Percentiles rank a stretch among this genome's conserved stretches.
Evolutionary conservation across 1,284 basidiomycete species (phyloP).

Genomic region (Anthracocystis setariae): DNA sequence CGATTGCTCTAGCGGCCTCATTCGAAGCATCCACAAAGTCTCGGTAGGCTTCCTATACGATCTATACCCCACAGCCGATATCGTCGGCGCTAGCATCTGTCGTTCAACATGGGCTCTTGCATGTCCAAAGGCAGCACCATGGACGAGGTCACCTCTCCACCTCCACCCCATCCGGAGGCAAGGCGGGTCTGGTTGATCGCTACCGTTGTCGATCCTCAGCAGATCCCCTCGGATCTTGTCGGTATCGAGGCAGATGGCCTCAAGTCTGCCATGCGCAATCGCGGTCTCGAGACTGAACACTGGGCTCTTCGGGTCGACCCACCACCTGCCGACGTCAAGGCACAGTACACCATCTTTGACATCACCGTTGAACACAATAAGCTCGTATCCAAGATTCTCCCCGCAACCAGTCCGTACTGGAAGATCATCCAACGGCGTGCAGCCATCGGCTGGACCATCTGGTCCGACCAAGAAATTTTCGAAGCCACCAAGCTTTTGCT

Average conservation of each 20-base stretch:
- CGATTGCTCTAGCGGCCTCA: not conserved
- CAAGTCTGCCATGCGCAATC: conserved; percentile 44
- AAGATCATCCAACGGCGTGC: conserved; percentile 21
- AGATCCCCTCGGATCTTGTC: conserved; percentile 36
- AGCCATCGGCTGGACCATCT: conserved; percentile 43
- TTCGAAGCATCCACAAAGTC: not conserved
- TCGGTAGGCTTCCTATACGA: not conserved
- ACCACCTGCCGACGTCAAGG: conserved; percentile 6
- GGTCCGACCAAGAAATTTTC: conserved; percentile 39
- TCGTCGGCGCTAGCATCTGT: not conserved
- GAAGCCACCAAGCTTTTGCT: conserved; percentile 34
- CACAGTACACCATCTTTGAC: conserved; percentile 34
- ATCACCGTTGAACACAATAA: conserved; percentile 31
- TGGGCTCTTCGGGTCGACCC: conserved; percentile 50
- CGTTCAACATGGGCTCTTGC: conserved; percentile 51
- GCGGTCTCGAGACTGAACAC: conserved; percentile 46
- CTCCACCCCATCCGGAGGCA: conserved; percentile 34
- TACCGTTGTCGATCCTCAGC: conserved; percentile 25
- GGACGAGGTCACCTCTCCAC: conserved; percentile 14
- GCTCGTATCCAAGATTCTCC: conserved; percentile 19
- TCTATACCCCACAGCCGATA: not conserved
- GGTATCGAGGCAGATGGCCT: conserved; percentile 42
- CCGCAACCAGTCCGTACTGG: conserved; percentile 38
- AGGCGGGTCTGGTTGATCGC: conserved; percentile 41
- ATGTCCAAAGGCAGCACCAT: conserved; percentile 37